Conservation (phyloP, 139 green algal genomes). For the Chlorella sorokiniana region DNA sequence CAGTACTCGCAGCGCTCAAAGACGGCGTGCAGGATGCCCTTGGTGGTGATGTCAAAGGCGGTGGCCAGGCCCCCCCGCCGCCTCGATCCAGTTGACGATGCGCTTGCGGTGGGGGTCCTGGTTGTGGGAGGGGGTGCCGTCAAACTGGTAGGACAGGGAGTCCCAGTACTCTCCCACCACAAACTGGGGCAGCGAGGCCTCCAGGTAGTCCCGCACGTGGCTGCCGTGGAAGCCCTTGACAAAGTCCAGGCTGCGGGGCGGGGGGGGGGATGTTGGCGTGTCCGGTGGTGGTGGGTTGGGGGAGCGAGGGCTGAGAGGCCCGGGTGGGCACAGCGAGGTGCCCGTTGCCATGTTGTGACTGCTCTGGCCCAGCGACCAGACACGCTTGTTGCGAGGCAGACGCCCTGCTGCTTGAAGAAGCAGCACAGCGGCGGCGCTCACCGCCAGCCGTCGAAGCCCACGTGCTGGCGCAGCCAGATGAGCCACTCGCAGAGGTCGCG, state of each 20-base stretch:
- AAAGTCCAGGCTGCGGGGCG: constrained; percentile 81
- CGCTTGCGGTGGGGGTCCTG: constrained; percentile 88
- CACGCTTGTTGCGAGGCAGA: neutral
- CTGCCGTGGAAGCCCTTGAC: constrained; percentile 74
- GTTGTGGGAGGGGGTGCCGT: constrained; percentile 93
- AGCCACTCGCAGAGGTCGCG: constrained; percentile 86
- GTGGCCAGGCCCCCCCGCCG: constrained; percentile 82
- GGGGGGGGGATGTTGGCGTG: neutral
- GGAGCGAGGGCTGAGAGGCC: neutral
- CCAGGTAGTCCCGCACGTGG: constrained; percentile 80
- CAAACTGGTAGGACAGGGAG: constrained; percentile 83
- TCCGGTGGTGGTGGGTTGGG: neutral
- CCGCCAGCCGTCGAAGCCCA: constrained; percentile 91
- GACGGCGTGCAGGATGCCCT: constrained; percentile 79
- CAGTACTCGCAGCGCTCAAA: constrained; percentile 91
- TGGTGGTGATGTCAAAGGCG: constrained; percentile 98
- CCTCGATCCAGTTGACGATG: constrained; percentile 90
- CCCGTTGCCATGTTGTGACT: no score
- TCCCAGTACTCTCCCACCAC: constrained; percentile 82
- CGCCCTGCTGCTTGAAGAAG: neutral
- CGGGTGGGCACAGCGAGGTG: no score
- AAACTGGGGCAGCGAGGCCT: constrained; percentile 80
- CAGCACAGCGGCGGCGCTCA: neutral
- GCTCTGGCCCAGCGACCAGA: no score
- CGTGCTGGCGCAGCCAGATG: constrained; percentile 77